Evolutionary conservation across 805 yeast species (phyloP), one percentile per base, ranked within the genome.

Genomic region (Ogataea methanolica): DNA sequence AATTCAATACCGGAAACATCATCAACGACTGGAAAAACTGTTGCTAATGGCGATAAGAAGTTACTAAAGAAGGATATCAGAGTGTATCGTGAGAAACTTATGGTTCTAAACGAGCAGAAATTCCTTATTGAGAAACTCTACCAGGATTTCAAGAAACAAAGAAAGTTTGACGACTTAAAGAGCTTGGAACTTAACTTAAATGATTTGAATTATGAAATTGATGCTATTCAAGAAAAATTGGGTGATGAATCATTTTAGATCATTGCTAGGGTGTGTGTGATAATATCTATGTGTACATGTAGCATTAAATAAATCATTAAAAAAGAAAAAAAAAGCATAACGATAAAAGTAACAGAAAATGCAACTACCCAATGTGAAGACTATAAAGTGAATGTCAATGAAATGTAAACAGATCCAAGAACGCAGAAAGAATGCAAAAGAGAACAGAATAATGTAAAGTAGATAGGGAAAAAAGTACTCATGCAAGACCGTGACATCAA

Each of bases 51-150:
- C 12, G 12, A 11, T 26, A 69, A 71, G 3, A 63, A 63, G 26
- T 57, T 76, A 2, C 73, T 82, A 5, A 74, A 77, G 56, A 68
- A 65, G 43, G 76, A 82, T 52, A 76, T 85, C 9, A 72, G 90
- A 39, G 74, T 74, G 43, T 66, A 73, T 26, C 67, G 94, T 41
- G 92, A 89, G 54, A 83, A 85, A 53, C 67, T 91, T 48, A 86
- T 91, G 85, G 97, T 92, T 11, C 67, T 89, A 59, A 84, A 84
- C 50, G 98, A 91, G 61, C 98, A 91, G 58, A 73, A 75, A 55
- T 91, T 78, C 55, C 65, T 92, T 50, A 82, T 92, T 3, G 78
- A 80, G 48, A 74, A 79, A 15, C 78, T 84, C 77, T 75, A 87
- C 26, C 71, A 73, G 2, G 79, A 75, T 14, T 79, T 83, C 35